Base-by-base conservation (phyloP, 73 alveolate species). In the Halteria grandinella region DNA sequence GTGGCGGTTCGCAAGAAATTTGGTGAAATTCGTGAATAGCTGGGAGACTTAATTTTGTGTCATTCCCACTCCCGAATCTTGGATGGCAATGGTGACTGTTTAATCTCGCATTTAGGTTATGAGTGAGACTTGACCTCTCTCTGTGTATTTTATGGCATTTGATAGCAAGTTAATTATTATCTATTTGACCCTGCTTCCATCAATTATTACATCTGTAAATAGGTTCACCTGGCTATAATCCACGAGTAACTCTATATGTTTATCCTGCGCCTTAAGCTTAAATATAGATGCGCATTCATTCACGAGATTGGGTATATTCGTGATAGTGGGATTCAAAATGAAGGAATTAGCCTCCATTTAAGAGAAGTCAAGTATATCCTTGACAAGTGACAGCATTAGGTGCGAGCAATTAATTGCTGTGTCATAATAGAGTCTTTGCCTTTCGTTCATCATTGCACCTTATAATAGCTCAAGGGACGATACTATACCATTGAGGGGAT, bases 401-500 rank as follows among this genome's bases (percentile, higher is more conserved):
- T 75, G 44, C 6, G 79, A 50, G 28, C 78, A 62, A 32, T 53
- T 47, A 11, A 15, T 59, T 14, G 87, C 78, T 4, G 36, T 75
- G 14, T 59, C n/a, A 57, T 41, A 37, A 50, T 21, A 25, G n/a
- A 17, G 24, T 8, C 47, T 44, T 15, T 41, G 27, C 21, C 31
- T 3, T 12, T 55, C 57, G 28, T 37, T 25, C 8, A 23, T 14
- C 25, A 75, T 17, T 57, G 39, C 7, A 8, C 25, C 70, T 25
- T 58, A 23, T 0, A 75, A 20, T 10, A 75, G 39, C 17, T 23
- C 72, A 0, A 75, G 41, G 37, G 72, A 33, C n/a, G 79, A 41
- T 5, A 75, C 45, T 1, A 75, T 50, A n/a, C 87, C 87, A 59
- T 75, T 75, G 23, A 75, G 32, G 37, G 87, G 87, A 39, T 75